A percentile compares a stretch with the other conserved stretches of the same genome.
phyloP scores from a whole-genome alignment of 805 yeast genomes.

The Saturnispora ahearnii region DNA sequence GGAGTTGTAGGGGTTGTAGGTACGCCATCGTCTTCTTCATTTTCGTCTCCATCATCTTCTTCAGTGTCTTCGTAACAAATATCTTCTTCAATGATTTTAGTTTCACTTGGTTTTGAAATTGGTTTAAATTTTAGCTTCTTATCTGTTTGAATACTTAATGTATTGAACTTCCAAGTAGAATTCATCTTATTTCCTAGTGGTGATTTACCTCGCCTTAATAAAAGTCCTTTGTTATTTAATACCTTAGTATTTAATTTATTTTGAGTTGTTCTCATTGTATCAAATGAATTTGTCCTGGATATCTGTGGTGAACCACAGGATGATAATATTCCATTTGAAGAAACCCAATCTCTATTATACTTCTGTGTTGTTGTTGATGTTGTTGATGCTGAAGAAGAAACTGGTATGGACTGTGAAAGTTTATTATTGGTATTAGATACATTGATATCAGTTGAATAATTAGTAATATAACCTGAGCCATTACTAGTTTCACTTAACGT shows the following conservation, averaged over 20 bases:
- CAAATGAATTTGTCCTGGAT: slow-evolving; percentile 29
- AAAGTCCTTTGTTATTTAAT: slow-evolving; percentile 6
- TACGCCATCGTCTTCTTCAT: background rate
- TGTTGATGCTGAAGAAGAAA: slow-evolving; percentile 1
- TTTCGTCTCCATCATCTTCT: slow-evolving; percentile 1
- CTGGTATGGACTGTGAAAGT: background rate
- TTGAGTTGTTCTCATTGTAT: slow-evolving; percentile 25
- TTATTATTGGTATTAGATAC: background rate
- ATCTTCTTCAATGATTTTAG: slow-evolving; percentile 33
- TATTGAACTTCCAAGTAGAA: slow-evolving; percentile 28
- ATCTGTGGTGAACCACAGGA: background rate
- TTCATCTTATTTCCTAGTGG: slow-evolving; percentile 24
- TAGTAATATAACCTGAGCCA: slow-evolving; percentile 30
- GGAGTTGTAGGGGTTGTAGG: background rate
- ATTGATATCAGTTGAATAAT: slow-evolving; percentile 29
- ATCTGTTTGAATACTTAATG: slow-evolving; percentile 20
- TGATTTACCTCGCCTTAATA: slow-evolving; percentile 26
- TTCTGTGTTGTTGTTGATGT: slow-evolving; percentile 18
- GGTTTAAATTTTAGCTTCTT: slow-evolving; percentile 28
- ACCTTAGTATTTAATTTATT: slow-evolving; percentile 10
- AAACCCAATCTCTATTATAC: slow-evolving; percentile 24
- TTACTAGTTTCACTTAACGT: slow-evolving; percentile 45
- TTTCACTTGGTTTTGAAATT: slow-evolving; percentile 53
- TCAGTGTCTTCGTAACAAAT: slow-evolving; percentile 9
- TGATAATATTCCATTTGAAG: slow-evolving; percentile 24